phyloP scores from a whole-genome alignment of 2,329 filamentous ascomycete genomes.

The Colletotrichum musicola region DNA sequence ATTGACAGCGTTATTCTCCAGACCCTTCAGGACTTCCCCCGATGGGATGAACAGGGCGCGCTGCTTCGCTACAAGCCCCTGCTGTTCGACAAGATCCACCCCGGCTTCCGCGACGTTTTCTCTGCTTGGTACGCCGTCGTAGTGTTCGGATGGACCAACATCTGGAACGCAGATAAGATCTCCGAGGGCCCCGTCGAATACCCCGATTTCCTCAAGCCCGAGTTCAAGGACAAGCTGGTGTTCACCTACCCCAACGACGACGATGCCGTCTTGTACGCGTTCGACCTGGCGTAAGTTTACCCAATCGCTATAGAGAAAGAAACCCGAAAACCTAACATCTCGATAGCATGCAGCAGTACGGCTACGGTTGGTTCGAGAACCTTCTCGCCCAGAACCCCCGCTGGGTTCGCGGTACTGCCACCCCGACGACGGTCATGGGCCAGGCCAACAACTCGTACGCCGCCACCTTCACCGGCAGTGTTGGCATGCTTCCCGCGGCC shows the following conservation, averaged over 20 bases:
- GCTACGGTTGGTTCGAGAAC: slow-evolving; percentile 59
- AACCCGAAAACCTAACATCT: slow-evolving; percentile 4
- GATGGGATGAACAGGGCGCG: slow-evolving; percentile 62
- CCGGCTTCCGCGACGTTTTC: slow-evolving; percentile 54
- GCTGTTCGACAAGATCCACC: slow-evolving; percentile 58
- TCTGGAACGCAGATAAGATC: slow-evolving; percentile 53
- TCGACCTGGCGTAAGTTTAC: slow-evolving; percentile 58
- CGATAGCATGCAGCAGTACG: slow-evolving; percentile 53
- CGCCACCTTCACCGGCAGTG: slow-evolving; percentile 49
- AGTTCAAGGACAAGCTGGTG: slow-evolving; percentile 65
- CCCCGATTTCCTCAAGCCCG: slow-evolving; percentile 58
- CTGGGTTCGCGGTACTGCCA: slow-evolving; percentile 49
- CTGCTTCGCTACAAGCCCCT: slow-evolving; percentile 63
- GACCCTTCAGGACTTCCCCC: slow-evolving; percentile 20
- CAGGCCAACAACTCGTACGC: slow-evolving; percentile 46
- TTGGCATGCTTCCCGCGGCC: slow-evolving; percentile 37
- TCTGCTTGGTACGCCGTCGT: slow-evolving; percentile 56
- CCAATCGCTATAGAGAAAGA: neutral
- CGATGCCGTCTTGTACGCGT: slow-evolving; percentile 65
- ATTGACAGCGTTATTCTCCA: slow-evolving; percentile 55
- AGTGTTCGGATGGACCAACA: slow-evolving; percentile 53
- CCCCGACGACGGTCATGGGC: slow-evolving; percentile 50
- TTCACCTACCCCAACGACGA: slow-evolving; percentile 70
- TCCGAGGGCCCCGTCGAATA: slow-evolving; percentile 52
- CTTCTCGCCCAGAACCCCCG: too few species aligned